A percentile compares a stretch with the other conserved stretches of the same genome.
phyloP scores from a whole-genome alignment of 1,284 basidiomycete genomes.

The Ustilago loliicola region DNA sequence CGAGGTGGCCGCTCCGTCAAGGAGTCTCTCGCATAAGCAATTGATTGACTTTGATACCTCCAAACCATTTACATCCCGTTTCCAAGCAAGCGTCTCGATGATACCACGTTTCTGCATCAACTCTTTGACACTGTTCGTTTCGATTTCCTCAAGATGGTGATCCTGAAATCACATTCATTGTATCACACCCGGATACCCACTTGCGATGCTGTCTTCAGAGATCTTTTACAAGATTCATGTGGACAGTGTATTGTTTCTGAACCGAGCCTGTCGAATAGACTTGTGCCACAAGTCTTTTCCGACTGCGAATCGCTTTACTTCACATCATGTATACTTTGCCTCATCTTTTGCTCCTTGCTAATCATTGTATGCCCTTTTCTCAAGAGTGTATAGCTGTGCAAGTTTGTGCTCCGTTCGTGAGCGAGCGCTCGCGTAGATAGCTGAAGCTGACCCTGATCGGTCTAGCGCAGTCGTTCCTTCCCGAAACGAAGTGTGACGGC shows the following conservation, averaged over 20 bases:
- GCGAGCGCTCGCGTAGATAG: background rate
- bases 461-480: background rate
- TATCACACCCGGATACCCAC: background rate
- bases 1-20: conserved; percentile 67
- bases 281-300: background rate
- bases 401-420: background rate
- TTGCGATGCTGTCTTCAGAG: background rate
- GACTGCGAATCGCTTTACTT: conserved; percentile 3
- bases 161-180: background rate
- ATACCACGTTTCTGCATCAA: conserved; percentile 27
- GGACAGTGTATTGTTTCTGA: background rate
- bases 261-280: background rate
- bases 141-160: background rate
- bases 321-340: background rate
- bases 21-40: conserved; percentile 60
- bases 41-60: background rate
- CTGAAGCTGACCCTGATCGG: background rate
- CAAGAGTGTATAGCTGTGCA: background rate
- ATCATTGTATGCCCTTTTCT: conserved; percentile 7
- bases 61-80: background rate
- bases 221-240: background rate
- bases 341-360: conserved; percentile 25
- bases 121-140: conserved; percentile 6
- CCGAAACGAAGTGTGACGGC: background rate
- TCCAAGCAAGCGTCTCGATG: conserved; percentile 21